A percentile compares a stretch with the other conserved stretches of the same genome.
phyloP scores from a whole-genome alignment of 1,284 basidiomycete species.

The Pseudozyma flocculosa region DNA sequence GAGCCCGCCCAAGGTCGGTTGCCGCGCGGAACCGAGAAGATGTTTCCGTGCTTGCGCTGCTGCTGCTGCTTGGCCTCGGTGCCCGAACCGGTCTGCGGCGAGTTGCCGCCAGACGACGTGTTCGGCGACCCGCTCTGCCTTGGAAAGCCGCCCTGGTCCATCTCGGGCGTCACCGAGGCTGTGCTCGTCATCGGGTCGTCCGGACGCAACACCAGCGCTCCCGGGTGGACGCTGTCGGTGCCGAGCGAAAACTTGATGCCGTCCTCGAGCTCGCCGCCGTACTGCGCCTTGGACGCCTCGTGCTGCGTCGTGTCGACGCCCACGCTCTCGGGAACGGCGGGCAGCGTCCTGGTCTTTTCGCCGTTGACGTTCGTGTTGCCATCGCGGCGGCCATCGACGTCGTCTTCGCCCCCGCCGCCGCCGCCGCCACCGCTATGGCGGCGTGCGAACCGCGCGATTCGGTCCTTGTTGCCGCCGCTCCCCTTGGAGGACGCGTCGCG shows the following conservation, averaged over 20 bases:
- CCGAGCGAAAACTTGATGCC: slow-evolving; percentile 23
- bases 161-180: not conserved
- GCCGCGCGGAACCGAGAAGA: not conserved
- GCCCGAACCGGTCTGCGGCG: slow-evolving; percentile 2
- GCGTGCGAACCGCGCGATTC: not conserved
- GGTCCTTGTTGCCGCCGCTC: not conserved
- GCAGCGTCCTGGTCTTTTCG: slow-evolving; percentile 30
- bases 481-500: not conserved
- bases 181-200: slow-evolving; percentile 12
- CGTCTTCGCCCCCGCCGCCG: not conserved
- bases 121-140: not conserved
- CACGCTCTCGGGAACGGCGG: slow-evolving; percentile 47
- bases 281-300: slow-evolving; percentile 6
- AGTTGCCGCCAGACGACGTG: slow-evolving; percentile 9
- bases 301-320: slow-evolving; percentile 27
- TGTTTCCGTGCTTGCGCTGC: not conserved
- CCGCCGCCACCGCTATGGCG: not conserved
- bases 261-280: slow-evolving; percentile 7
- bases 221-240: slow-evolving; percentile 6
- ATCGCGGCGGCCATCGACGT: not conserved
- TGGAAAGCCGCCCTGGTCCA: not conserved
- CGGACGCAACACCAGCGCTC: slow-evolving; percentile 19
- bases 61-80: not conserved
- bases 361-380: slow-evolving; percentile 1
- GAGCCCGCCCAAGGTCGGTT: slow-evolving; percentile 2